phyloP scores from a whole-genome alignment of 2,329 filamentous ascomycete genomes.

The Furcasterigmium furcatum region DNA sequence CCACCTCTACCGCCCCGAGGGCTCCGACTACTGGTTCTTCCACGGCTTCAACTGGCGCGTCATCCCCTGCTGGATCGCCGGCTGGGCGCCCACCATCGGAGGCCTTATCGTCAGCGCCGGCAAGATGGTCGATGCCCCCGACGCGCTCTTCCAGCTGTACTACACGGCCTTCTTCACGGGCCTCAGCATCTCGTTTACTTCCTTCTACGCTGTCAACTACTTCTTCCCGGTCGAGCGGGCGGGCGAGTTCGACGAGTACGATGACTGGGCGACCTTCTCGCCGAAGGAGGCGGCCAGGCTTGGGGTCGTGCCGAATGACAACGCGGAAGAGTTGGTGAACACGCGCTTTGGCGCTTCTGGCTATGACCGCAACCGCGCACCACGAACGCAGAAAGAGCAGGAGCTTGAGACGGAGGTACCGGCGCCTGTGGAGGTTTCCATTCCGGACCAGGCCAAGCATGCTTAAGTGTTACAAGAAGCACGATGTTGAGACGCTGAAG shows the following conservation, averaged over 20 bases:
- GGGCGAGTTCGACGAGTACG: constrained; percentile 38
- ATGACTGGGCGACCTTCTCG: constrained; percentile 42
- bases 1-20: constrained; percentile 24
- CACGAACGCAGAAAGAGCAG: too few relatives aligned
- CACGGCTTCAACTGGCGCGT: constrained; percentile 33
- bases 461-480: too few relatives aligned
- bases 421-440: too few relatives aligned
- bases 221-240: constrained; percentile 33
- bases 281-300: constrained; percentile 33
- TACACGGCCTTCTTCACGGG: constrained; percentile 44
- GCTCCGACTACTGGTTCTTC: constrained; percentile 38
- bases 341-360: too few relatives aligned
- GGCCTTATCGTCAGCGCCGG: constrained; percentile 2
- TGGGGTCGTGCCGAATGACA: constrained; percentile 25
- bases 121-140: constrained; percentile 20
- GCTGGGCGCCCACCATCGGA: constrained; percentile 36
- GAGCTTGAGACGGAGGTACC: too few relatives aligned
- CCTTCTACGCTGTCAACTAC: constrained; percentile 21
- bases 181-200: constrained; percentile 12
- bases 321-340: too few relatives aligned
- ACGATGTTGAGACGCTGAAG: too few relatives aligned
- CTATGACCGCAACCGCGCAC: too few relatives aligned
- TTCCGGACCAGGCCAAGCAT: too few relatives aligned
- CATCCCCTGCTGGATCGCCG: constrained; percentile 33
- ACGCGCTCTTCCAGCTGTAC: constrained; percentile 37